Evolutionary conservation across 1,284 basidiomycete species (phyloP), one percentile per base, ranked within the genome.

Genomic region (Vanrija humicola): DNA sequence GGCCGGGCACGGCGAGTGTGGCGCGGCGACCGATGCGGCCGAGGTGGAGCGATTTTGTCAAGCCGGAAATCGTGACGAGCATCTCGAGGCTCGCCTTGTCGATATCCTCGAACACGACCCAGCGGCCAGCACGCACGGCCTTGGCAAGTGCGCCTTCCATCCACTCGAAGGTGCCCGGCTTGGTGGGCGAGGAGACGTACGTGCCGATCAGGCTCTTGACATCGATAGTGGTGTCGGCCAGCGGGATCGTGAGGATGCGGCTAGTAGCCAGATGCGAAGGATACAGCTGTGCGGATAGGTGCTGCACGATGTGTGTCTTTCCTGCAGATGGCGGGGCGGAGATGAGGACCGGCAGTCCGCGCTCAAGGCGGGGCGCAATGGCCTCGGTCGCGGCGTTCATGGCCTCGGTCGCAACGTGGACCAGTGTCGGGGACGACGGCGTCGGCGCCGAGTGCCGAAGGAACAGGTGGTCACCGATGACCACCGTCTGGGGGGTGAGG

Each of bases 151-250:
- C 88, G 12, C 96, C 96, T 64, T 98, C 94, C 72, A 89, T 89
- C 89, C 94, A 98, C 68, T 95, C 90, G 65, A 98, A 99, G 0
- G 86, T 86, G 10, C 96, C 96, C 0, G 91, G 87, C 40, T 84
- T 83, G 1, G 83, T 86, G 0, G 88, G 81, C 0, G 94, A 97
- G 1, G 95, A 96, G 3, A 92, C 81, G 59, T 98, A 96, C 2
- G 92, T 95, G 6, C 96, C 96, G 34, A 99, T 82, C 1, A 99
- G 82, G 1, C 92, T 88, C 48, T 96, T 90, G 38, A 95, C 88
- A 70, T 99, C 96, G 52, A 99, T 83, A 2, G 90, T 96, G 0
- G 91, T 93, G 65, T 96, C 94, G 6, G 92, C 90, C 39, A 98
- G 85, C 60, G 96, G 89, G 55, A 98, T 87, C 4, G 85, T 87